phyloP scores from a whole-genome alignment of 1,139 yeast species.

The Zygosaccharomyces pseudobailii region DNA sequence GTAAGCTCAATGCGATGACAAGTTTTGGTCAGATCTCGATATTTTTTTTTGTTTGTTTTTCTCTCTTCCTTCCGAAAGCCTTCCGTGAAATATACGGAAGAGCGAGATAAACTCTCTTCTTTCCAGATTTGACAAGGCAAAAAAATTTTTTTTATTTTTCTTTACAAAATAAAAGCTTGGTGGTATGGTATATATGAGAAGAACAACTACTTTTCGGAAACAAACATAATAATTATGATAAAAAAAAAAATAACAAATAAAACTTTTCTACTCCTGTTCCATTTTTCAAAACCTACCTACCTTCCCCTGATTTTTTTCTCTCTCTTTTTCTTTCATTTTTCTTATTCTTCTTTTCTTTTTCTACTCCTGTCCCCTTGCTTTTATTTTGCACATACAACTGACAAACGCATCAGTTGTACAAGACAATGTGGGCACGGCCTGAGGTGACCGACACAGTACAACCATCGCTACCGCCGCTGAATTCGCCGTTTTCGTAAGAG shows the following conservation, averaged over 20 bases:
- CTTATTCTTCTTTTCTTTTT: neutral
- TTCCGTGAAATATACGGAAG: neutral
- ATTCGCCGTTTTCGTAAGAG: constrained; percentile 71
- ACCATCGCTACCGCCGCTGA: constrained; percentile 68
- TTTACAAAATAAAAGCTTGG: neutral
- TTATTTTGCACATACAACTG: constrained; percentile 7
- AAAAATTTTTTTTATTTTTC: no score
- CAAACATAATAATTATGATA: neutral
- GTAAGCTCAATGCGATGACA: neutral
- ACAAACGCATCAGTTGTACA: constrained; percentile 37
- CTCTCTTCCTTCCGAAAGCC: neutral
- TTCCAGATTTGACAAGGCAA: no score
- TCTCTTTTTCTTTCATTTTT: neutral
- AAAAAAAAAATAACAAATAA: neutral
- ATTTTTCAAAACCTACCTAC: neutral
- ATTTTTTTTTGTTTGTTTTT: no score
- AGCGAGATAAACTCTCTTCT: neutral
- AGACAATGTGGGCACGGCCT: constrained; percentile 73
- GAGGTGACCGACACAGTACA: constrained; percentile 85
- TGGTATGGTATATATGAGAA: neutral
- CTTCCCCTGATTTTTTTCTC: neutral
- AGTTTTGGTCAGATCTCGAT: neutral
- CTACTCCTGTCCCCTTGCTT: neutral
- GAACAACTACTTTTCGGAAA: neutral
- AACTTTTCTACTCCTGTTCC: neutral